Conservation (phyloP, 768 basidiomycete genomes). For the Tulasnella sp. region DNA sequence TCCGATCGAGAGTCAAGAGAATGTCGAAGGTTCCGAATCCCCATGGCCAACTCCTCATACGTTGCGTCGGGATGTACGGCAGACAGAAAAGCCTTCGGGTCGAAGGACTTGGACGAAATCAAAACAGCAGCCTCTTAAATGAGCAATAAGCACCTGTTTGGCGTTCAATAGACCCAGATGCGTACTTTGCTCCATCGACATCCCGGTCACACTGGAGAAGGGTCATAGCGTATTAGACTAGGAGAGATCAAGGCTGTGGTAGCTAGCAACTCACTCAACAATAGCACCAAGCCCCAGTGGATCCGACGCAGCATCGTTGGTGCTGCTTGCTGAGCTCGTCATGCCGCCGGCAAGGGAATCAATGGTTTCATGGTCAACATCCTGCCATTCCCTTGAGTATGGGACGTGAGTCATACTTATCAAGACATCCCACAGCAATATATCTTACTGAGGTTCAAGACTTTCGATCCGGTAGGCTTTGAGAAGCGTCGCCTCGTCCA, state of each 20-base stretch:
- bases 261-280: constrained; percentile 44
- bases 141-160: constrained; percentile 33
- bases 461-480: constrained; percentile 86
- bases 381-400: constrained; percentile 79
- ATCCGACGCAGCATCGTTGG: constrained; percentile 65
- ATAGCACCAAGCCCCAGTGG: constrained; percentile 65
- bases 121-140: constrained; percentile 73
- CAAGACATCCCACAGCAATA: neutral
- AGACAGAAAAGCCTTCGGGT: constrained; percentile 91
- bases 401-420: neutral
- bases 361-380: constrained; percentile 81
- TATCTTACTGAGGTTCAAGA: constrained; percentile 68
- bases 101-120: constrained; percentile 91
- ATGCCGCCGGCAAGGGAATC: constrained; percentile 73
- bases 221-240: constrained; percentile 40
- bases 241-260: neutral
- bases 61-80: constrained; percentile 93
- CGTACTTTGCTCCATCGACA: constrained; percentile 81
- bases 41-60: constrained; percentile 84
- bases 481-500: constrained; percentile 81
- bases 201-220: constrained; percentile 54
- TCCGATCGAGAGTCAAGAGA: constrained; percentile 91
- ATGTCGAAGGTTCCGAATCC: constrained; percentile 70
- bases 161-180: neutral
- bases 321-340: constrained; percentile 53